Percentiles rank a stretch among this genome's conserved stretches.
phyloP scores from a whole-genome alignment of 768 basidiomycete genomes.

The Amanita rubescens region DNA sequence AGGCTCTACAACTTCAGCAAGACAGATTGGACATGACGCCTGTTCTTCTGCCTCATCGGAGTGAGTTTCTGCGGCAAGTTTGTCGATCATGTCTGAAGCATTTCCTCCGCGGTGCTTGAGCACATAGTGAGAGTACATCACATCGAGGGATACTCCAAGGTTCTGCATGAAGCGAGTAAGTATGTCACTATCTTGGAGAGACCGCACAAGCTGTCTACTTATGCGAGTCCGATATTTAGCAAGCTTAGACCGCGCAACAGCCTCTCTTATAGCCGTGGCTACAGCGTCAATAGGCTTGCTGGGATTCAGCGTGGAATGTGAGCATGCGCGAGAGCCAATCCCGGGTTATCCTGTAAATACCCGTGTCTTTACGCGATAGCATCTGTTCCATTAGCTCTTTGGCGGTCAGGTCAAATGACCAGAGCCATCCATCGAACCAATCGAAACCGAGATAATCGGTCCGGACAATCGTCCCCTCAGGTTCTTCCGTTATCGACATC shows the following conservation, averaged over 20 bases:
- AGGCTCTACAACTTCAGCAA: slow-evolving; percentile 33
- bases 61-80: background rate
- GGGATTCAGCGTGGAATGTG: background rate
- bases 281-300: background rate
- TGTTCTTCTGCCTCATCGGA: background rate
- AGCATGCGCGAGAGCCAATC: background rate
- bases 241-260: background rate
- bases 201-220: background rate
- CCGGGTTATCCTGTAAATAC: background rate
- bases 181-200: background rate
- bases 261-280: background rate
- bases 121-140: background rate
- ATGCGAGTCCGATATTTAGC: background rate
- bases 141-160: background rate
- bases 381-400: background rate
- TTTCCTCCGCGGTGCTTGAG: background rate
- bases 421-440: background rate
- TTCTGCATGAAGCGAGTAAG: background rate
- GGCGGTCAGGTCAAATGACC: background rate
- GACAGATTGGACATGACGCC: slow-evolving; percentile 46
- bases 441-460: background rate
- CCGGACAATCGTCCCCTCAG: background rate
- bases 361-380: background rate
- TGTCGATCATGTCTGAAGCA: background rate
- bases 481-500: background rate